phyloP scores from a whole-genome alignment of 169 alveolate genomes.

The Plasmodium falciparum region DNA sequence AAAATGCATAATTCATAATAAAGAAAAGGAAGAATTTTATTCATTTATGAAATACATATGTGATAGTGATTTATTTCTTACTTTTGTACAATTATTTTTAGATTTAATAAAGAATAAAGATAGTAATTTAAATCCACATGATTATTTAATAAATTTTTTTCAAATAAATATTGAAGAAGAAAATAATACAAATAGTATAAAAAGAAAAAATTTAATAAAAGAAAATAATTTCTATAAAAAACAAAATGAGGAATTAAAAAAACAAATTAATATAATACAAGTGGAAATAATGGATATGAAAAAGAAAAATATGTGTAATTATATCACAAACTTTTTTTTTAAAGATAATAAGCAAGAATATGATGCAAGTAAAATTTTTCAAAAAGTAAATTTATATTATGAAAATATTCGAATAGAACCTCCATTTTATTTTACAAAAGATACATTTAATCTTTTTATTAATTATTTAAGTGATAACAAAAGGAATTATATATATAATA shows the following conservation, averaged over 20 bases:
- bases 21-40: conserved; percentile 32
- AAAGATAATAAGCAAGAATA: conserved; percentile 16
- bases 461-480: conserved; percentile 7
- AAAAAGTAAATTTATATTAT: neutral
- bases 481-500: conserved; percentile 20
- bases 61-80: conserved; percentile 33
- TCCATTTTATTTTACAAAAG: conserved; percentile 36
- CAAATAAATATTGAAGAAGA: neutral
- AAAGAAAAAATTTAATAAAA: conserved; percentile 12
- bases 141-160: conserved; percentile 45
- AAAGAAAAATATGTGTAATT: conserved; percentile 12
- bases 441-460: conserved; percentile 45
- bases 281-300: conserved; percentile 26
- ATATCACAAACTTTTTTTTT: conserved; percentile 37
- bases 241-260: conserved; percentile 30
- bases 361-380: neutral
- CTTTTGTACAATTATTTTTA: conserved; percentile 33
- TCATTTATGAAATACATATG: conserved; percentile 38
- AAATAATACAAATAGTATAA: neutral
- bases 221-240: conserved; percentile 52
- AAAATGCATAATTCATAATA: conserved; percentile 24
- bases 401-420: conserved; percentile 1
- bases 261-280: conserved; percentile 47
- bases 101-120: conserved; percentile 46
- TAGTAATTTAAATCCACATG: conserved; percentile 34